Conservation (phyloP, 2,329 filamentous ascomycete genomes). For the Cyphellophora europaea region DNA sequence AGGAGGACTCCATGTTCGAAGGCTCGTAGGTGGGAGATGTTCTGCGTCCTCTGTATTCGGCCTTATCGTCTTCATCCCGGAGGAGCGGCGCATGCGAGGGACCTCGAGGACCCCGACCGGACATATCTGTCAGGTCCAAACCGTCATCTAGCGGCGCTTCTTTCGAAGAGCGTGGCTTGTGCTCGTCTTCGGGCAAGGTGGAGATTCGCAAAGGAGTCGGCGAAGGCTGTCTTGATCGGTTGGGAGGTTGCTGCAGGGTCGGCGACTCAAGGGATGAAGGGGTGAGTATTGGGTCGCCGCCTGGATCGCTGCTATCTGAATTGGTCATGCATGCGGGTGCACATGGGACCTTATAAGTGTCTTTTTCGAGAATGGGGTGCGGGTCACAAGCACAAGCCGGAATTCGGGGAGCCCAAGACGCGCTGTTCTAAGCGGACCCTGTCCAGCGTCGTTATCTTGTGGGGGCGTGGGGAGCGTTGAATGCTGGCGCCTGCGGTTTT, state of each 20-base stretch:
- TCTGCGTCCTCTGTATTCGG: constrained; percentile 25
- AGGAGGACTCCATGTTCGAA: constrained; percentile 71
- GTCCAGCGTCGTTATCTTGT: too few species aligned
- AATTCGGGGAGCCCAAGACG: too few species aligned
- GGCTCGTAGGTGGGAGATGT: constrained; percentile 37
- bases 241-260: constrained; percentile 4
- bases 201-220: constrained; percentile 13
- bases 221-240: constrained; percentile 4
- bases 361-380: too few species aligned
- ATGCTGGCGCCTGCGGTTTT: too few species aligned
- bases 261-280: constrained; percentile 17
- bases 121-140: constrained; percentile 26
- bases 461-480: too few species aligned
- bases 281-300: constrained; percentile 18
- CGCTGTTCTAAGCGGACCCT: too few species aligned
- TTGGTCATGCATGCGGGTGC: constrained; percentile 25
- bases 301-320: constrained; percentile 17
- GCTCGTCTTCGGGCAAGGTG: constrained; percentile 12
- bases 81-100: constrained; percentile 47
- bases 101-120: constrained; percentile 33
- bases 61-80: constrained; percentile 30
- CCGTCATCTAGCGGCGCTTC: constrained; percentile 22
- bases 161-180: constrained; percentile 1
- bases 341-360: too few species aligned
- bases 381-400: too few species aligned